phyloP scores from a whole-genome alignment of 1,284 basidiomycete genomes.

The Ganoderma sinense region DNA sequence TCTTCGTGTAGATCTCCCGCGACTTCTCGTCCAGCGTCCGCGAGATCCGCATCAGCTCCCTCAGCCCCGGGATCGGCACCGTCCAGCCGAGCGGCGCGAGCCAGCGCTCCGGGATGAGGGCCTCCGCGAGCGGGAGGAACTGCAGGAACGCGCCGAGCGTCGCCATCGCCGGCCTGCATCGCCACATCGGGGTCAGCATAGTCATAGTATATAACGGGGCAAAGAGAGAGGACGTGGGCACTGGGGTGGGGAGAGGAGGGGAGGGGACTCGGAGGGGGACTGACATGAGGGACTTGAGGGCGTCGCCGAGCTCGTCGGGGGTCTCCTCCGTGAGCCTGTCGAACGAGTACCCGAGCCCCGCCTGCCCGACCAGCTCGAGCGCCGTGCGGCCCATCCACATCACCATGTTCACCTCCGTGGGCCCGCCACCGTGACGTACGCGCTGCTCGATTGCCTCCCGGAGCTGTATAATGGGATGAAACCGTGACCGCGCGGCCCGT shows the following conservation, averaged over 20 bases:
- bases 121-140: constrained; percentile 7
- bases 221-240: background rate
- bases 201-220: background rate
- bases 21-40: constrained; percentile 46
- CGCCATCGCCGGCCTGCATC: constrained; percentile 1
- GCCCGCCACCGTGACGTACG: background rate
- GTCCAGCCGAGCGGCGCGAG: constrained; percentile 21
- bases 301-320: constrained; percentile 29
- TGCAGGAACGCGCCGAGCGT: background rate
- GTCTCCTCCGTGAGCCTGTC: constrained; percentile 30
- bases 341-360: constrained; percentile 40
- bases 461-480: constrained; percentile 18
- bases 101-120: background rate
- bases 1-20: constrained; percentile 45
- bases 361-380: constrained; percentile 40
- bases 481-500: no score
- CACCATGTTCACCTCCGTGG: constrained; percentile 34
- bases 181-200: no score
- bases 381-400: constrained; percentile 39
- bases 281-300: constrained; percentile 35
- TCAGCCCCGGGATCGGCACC: constrained; percentile 42
- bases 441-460: constrained; percentile 24
- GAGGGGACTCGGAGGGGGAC: background rate
- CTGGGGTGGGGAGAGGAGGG: background rate
- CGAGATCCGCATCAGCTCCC: constrained; percentile 41